phyloP scores from a whole-genome alignment of 1,284 basidiomycete genomes.

The Austroboletus sp. region DNA sequence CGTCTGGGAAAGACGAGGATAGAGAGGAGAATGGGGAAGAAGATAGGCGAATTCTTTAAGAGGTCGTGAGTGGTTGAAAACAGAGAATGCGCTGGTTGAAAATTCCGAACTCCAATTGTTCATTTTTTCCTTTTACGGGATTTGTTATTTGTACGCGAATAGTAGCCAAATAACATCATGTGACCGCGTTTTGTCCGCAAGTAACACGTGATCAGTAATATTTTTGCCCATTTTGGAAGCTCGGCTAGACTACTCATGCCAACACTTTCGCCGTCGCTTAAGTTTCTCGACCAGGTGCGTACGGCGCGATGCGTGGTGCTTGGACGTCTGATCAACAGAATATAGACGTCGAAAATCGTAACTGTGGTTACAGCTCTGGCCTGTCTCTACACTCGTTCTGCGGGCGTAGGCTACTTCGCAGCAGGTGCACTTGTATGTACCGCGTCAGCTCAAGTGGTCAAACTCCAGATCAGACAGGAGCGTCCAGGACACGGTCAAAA shows the following conservation, averaged over 20 bases:
- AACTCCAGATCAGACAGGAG: constrained; percentile 61
- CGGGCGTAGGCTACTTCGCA: constrained; percentile 63
- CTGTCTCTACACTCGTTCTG: constrained; percentile 62
- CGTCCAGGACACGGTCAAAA: constrained; percentile 56
- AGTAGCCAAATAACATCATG: constrained; percentile 28
- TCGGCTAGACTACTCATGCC: constrained; percentile 2
- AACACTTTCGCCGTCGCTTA: constrained; percentile 17
- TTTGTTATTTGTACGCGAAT: constrained; percentile 29
- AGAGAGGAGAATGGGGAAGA: constrained; percentile 9
- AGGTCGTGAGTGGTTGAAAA: constrained; percentile 12
- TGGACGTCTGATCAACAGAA: constrained; percentile 7
- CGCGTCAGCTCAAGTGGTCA: constrained; percentile 62
- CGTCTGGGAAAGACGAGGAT: constrained; percentile 20
- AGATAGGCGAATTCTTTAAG: constrained; percentile 8
- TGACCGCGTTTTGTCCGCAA: constrained; percentile 29
- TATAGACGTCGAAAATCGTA: constrained; percentile 38
- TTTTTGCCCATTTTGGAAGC: no score
- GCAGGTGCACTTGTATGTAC: constrained; percentile 59
- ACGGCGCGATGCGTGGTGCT: not conserved
- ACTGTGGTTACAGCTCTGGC: constrained; percentile 50
- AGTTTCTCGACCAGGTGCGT: constrained; percentile 33
- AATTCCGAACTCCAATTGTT: constrained; percentile 29
- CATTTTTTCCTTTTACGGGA: constrained; percentile 20
- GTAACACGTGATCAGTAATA: constrained; percentile 14
- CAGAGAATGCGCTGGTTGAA: constrained; percentile 28